phyloP scores from a whole-genome alignment of 345 rosid species.

The Excoecaria agallocha region DNA sequence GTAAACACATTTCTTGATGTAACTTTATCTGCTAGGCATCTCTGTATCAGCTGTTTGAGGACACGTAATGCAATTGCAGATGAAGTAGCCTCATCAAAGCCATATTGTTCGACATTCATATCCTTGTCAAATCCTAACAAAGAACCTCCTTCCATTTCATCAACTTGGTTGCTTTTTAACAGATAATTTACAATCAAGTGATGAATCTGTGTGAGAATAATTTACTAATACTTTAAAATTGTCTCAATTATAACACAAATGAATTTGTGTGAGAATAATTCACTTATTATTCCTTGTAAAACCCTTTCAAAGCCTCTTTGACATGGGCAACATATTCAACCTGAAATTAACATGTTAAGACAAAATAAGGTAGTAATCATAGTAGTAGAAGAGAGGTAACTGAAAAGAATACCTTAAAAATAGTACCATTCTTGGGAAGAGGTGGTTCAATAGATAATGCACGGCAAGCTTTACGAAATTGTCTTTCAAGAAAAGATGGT shows the following conservation, averaged over 20 bases:
- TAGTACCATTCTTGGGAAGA: constrained; percentile 39
- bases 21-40: constrained; percentile 82
- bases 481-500: constrained; percentile 67
- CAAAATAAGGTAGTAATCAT: constrained; percentile 14
- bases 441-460: constrained; percentile 51
- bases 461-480: constrained; percentile 82
- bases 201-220: constrained; percentile 61
- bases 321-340: constrained; percentile 71
- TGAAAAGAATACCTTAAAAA: constrained; percentile 52
- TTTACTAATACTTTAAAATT: constrained; percentile 11
- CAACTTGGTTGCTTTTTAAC: constrained; percentile 88
- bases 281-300: constrained; percentile 71
- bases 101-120: constrained; percentile 37
- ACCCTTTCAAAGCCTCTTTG: constrained; percentile 69
- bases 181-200: constrained; percentile 91
- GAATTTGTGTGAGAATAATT: constrained; percentile 27
- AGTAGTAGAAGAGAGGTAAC: constrained; percentile 15
- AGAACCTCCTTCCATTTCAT: constrained; percentile 87
- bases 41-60: constrained; percentile 78
- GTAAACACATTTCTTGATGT: constrained; percentile 80
- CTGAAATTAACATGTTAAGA: constrained; percentile 38
- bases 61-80: constrained; percentile 78
- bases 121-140: constrained; percentile 69
- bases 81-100: constrained; percentile 64
- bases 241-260: neutral